Conservation (phyloP, 2,329 filamentous ascomycete species). For the Neonectria magnoliae region DNA sequence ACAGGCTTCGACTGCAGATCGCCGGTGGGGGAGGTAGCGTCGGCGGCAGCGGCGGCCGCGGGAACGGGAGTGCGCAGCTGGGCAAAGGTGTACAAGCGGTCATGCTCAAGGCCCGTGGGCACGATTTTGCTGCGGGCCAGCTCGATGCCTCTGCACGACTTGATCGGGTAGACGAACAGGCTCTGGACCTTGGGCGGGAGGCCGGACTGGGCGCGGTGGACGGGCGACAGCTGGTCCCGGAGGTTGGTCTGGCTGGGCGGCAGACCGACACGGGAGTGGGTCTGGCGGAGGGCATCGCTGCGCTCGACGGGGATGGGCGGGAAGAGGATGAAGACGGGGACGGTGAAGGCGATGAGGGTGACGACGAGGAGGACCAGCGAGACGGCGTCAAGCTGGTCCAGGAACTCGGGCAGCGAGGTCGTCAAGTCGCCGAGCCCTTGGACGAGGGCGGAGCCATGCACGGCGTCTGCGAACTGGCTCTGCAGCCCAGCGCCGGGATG, state of each 20-base stretch:
- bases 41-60: conserved; percentile 12
- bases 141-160: conserved; percentile 83
- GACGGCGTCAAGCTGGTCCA: conserved; percentile 42
- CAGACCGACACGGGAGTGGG: conserved; percentile 61
- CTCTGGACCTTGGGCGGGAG: conserved; percentile 60
- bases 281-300: conserved; percentile 65
- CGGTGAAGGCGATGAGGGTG: conserved; percentile 61
- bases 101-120: conserved; percentile 77
- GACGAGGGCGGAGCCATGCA: conserved; percentile 29
- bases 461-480: conserved; percentile 28
- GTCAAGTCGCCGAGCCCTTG: conserved; percentile 35
- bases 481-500: conserved; percentile 30
- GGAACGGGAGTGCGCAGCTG: conserved; percentile 53
- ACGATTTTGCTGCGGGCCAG: conserved; percentile 71
- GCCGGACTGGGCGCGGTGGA: conserved; percentile 34
- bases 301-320: conserved; percentile 63
- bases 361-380: conserved; percentile 53
- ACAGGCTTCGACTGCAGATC: conserved; percentile 54
- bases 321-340: conserved; percentile 64
- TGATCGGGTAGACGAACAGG: conserved; percentile 83
- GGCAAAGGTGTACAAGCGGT: conserved; percentile 86
- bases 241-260: conserved; percentile 51
- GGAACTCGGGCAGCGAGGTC: conserved; percentile 33
- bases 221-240: conserved; percentile 37
- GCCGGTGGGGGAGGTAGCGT: conserved; percentile 30